These are phyloP conservation scores for Aspergillus luchuensis DNA, from an alignment of 2,329 filamentous ascomycete species.

Conservation along the genomic window DNA sequence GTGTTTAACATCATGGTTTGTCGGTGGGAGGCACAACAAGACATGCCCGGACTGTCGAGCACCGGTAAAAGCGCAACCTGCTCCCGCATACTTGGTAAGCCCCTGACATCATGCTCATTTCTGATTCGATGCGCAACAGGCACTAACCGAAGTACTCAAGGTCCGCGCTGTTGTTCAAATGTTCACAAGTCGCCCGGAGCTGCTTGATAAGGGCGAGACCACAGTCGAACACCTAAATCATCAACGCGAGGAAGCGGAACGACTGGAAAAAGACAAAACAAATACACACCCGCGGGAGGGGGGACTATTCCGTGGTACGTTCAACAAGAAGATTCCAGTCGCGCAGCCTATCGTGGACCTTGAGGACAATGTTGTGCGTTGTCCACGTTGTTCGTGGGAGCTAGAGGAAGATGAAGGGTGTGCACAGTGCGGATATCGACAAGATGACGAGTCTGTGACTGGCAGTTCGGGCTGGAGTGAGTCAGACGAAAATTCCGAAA, in stretches of 20 bases:
- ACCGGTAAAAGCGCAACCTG: slow-evolving; percentile 59
- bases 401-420: slow-evolving; percentile 61
- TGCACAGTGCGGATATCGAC: slow-evolving; percentile 56
- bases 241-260: slow-evolving; percentile 61
- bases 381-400: slow-evolving; percentile 65
- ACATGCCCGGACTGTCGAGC: slow-evolving; percentile 70
- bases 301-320: slow-evolving; percentile 66
- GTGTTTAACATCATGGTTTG: slow-evolving; percentile 61
- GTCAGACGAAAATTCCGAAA: slow-evolving; percentile 45
- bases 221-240: slow-evolving; percentile 61
- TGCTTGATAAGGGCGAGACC: slow-evolving; percentile 65
- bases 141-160: slow-evolving; percentile 36
- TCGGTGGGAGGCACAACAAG: slow-evolving; percentile 57
- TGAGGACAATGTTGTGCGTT: slow-evolving; percentile 63
- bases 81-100: slow-evolving; percentile 65
- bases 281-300: slow-evolving; percentile 52
- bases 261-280: slow-evolving; percentile 62
- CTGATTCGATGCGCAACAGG: neutral
- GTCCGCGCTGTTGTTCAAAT: slow-evolving; percentile 66
- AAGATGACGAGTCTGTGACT: slow-evolving; percentile 46
- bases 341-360: slow-evolving; percentile 55
- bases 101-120: neutral
- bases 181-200: slow-evolving; percentile 61
- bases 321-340: slow-evolving; percentile 40
- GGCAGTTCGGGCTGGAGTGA: slow-evolving; percentile 47